Percentiles rank a stretch among this genome's conserved stretches.
These are phyloP conservation scores for Haberlea rhodopensis DNA, from an alignment of 257 asterid genomes.

Conservation along the genomic window DNA sequence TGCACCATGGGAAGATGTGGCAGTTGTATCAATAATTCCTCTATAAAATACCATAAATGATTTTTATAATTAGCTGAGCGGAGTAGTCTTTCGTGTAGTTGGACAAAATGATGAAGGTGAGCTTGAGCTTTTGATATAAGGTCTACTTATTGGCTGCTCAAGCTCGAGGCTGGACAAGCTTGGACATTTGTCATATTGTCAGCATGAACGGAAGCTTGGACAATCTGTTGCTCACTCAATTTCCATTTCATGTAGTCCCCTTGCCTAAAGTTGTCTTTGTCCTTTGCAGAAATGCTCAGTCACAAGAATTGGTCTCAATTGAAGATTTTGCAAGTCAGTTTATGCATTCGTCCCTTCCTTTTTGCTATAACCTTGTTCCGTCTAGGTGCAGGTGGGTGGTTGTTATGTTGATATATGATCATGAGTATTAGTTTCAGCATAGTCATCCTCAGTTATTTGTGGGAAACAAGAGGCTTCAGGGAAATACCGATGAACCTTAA, in stretches of 20 bases:
- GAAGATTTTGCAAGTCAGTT: slow-evolving; percentile 44
- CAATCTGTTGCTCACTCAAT: slow-evolving; percentile 34
- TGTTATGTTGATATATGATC: slow-evolving; percentile 20
- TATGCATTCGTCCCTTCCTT: slow-evolving; percentile 29
- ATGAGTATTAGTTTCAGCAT: slow-evolving; percentile 20
- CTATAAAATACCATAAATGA: slow-evolving; percentile 18
- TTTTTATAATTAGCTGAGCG: slow-evolving; percentile 49
- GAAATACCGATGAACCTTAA: slow-evolving; percentile 24
- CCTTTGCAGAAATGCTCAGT: slow-evolving; percentile 57
- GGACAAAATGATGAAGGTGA: slow-evolving; percentile 33
- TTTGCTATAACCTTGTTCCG: slow-evolving; percentile 32
- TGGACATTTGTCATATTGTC: slow-evolving; percentile 31
- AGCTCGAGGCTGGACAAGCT: slow-evolving; percentile 36
- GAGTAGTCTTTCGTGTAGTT: slow-evolving; percentile 34
- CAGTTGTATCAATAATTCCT: slow-evolving; percentile 23
- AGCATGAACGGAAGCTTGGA: slow-evolving; percentile 37
- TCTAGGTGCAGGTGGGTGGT: slow-evolving; percentile 32
- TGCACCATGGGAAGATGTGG: slow-evolving; percentile 30
- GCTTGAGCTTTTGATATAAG: slow-evolving; percentile 39
- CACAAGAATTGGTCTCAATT: slow-evolving; percentile 36
- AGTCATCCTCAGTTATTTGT: neutral
- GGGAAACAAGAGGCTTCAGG: slow-evolving; percentile 19
- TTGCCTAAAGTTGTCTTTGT: slow-evolving; percentile 44
- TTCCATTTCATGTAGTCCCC: slow-evolving; percentile 24
- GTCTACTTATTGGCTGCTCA: slow-evolving; percentile 29